phyloP scores from a whole-genome alignment of 2,329 filamentous ascomycete species.

The Fusarium pseudocircinatum region DNA sequence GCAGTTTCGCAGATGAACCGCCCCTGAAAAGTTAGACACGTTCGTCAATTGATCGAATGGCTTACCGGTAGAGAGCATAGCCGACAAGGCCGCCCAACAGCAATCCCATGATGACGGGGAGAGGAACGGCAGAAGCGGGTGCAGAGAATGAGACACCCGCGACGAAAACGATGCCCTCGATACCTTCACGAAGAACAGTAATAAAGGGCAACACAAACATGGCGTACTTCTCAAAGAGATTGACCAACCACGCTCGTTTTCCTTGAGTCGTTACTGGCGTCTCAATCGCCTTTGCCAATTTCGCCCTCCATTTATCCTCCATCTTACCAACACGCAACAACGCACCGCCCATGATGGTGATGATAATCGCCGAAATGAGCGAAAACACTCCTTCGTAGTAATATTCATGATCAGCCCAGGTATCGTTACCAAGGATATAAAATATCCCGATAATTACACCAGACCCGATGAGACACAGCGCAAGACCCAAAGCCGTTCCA shows the following conservation, averaged over 20 bases:
- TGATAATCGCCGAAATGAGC: slow-evolving; percentile 81
- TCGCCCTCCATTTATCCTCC: slow-evolving; percentile 85
- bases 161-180: slow-evolving; percentile 90
- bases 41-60: slow-evolving; percentile 3
- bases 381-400: slow-evolving; percentile 86
- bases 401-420: slow-evolving; percentile 76
- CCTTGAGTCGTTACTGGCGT: slow-evolving; percentile 56
- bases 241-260: slow-evolving; percentile 61
- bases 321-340: slow-evolving; percentile 84
- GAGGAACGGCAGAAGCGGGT: slow-evolving; percentile 78
- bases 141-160: slow-evolving; percentile 83
- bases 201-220: slow-evolving; percentile 90
- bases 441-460: slow-evolving; percentile 77
- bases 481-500: slow-evolving; percentile 48
- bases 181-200: slow-evolving; percentile 84
- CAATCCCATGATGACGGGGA: slow-evolving; percentile 79
- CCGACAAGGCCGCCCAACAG: slow-evolving; percentile 73
- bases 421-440: slow-evolving; percentile 72
- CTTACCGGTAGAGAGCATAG: slow-evolving; percentile 79
- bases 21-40: slow-evolving; percentile 45
- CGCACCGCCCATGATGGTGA: slow-evolving; percentile 82
- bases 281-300: slow-evolving; percentile 77
- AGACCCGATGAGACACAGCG: slow-evolving; percentile 73
- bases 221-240: slow-evolving; percentile 79
- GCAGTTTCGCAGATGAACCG: slow-evolving; percentile 58